Percentiles rank a stretch among this genome's conserved stretches.
Evolutionary conservation across 495 filamentous ascomycete species (phyloP).

Genomic region (Entonaema liquescens): DNA sequence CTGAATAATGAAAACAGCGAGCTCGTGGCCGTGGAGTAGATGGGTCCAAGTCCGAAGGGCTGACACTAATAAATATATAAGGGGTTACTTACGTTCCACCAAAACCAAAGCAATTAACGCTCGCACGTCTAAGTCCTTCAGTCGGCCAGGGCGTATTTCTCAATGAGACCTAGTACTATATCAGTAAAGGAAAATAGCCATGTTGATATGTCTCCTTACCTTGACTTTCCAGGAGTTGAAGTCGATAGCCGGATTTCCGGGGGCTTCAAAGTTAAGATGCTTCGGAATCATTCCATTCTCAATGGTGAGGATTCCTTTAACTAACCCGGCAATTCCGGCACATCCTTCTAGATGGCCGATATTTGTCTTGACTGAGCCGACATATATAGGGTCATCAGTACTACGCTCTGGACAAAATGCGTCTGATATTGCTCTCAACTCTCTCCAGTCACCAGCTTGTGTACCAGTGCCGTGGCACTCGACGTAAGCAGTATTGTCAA

Average conservation of each 20-base stretch:
- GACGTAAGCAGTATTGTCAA: slow-evolving; percentile 57
- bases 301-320: slow-evolving; percentile 61
- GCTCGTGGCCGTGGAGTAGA: not conserved
- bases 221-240: slow-evolving; percentile 49
- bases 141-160: slow-evolving; percentile 23
- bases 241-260: slow-evolving; percentile 51
- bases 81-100: slow-evolving; percentile 32
- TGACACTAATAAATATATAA: not conserved
- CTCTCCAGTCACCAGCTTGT: slow-evolving; percentile 64
- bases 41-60: not conserved
- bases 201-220: slow-evolving; percentile 23
- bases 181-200: slow-evolving; percentile 2
- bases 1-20: not conserved
- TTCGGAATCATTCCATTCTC: slow-evolving; percentile 60
- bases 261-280: slow-evolving; percentile 51
- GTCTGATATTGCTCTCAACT: slow-evolving; percentile 56
- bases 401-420: slow-evolving; percentile 51
- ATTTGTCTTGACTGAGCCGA: slow-evolving; percentile 55
- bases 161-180: slow-evolving; percentile 14
- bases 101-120: slow-evolving; percentile 37
- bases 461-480: slow-evolving; percentile 62
- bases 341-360: slow-evolving; percentile 55
- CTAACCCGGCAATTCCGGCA: slow-evolving; percentile 56
- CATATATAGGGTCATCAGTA: slow-evolving; percentile 42
- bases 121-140: slow-evolving; percentile 26